A percentile compares a stretch with the other conserved stretches of the same genome.
Conservation (phyloP, 495 filamentous ascomycete species). For the Trypethelium eluteriae region DNA sequence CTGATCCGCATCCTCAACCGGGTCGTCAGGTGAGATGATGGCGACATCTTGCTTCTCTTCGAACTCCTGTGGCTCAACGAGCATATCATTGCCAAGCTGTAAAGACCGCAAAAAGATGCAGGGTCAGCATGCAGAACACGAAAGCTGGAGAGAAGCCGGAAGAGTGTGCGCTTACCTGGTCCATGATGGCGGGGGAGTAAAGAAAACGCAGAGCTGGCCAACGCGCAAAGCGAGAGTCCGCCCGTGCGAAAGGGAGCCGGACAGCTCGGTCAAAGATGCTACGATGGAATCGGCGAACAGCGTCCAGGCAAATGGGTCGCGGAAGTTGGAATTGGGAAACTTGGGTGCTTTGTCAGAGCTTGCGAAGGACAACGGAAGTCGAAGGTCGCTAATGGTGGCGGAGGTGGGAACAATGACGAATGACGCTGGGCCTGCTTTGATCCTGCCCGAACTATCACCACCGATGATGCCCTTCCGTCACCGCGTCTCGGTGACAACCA, state of each 20-base stretch:
- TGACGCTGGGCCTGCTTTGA: constrained; percentile 1
- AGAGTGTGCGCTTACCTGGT: constrained; percentile 29
- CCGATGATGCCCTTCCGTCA: not conserved
- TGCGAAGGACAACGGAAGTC: constrained; percentile 4
- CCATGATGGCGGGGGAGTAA: constrained; percentile 26
- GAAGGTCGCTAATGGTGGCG: constrained; percentile 15
- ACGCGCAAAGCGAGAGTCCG: constrained; percentile 8
- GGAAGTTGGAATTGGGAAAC: not conserved
- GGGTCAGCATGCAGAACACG: constrained; percentile 34
- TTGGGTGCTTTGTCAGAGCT: not conserved
- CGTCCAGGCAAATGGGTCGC: not conserved
- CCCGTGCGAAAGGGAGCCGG: not conserved
- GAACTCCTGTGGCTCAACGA: constrained; percentile 48
- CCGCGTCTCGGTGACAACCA: not conserved
- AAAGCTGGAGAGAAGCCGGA: constrained; percentile 17
- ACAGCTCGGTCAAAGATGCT: not conserved
- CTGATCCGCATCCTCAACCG: constrained; percentile 39
- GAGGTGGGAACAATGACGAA: constrained; percentile 16
- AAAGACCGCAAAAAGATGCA: constrained; percentile 50
- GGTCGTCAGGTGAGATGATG: constrained; percentile 67
- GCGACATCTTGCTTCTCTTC: constrained; percentile 78
- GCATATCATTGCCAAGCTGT: constrained; percentile 45
- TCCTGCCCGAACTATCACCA: constrained; percentile 7
- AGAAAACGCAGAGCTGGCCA: not conserved
- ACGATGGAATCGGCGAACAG: not conserved